Base-by-base conservation (phyloP, 805 yeast genomes). In the Candida qinlingensis region DNA sequence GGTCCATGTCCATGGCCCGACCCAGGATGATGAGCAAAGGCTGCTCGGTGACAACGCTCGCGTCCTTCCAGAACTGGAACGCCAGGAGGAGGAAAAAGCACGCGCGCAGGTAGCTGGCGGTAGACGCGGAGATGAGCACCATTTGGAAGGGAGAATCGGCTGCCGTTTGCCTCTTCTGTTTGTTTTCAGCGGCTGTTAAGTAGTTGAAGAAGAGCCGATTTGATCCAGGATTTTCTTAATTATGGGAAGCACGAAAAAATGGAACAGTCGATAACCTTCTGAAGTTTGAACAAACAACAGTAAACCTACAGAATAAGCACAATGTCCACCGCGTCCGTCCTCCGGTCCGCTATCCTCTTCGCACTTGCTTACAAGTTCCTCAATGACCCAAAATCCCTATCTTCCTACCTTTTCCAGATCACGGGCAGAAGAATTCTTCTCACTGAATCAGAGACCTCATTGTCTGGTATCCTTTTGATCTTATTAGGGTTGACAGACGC, bases 21-120 rank as follows among this genome's bases (percentile, higher is more conserved):
- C 84, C 80, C 41, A 82, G 63, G 9, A 81, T 69, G n/a, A 78
- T 45, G 10, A 75, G 65, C 44, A 79, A 72, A 28, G 78, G 73
- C 42, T 77, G 67, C 12, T 70, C 70, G 25, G 75, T 55, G 25
- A 82, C 52, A 4, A 58, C 46, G n/a, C 65, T 58, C 3, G 83
- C 78, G 58, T 76, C 76, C 51, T 73, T 79, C 46, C 75, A 61
- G 37, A 80, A 62, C 47, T 67, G 66, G 58, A 72, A 80, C 2
- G 83, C 62, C 3, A 76, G 51, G 6, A 72, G 61, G 19, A 73
- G 59, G 30, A 80, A 68, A 37, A 74, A 69, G 8, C 72, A 67
- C 11, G 75, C 70, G 54, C 85, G 73, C 30, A 70, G 47, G 50
- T 76, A 79, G 26, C 74, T 61, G 38, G 79, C 66, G 7, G 78